Conservation (phyloP, 352 stramenopile genomes). For the Phytopythium helicoides region DNA sequence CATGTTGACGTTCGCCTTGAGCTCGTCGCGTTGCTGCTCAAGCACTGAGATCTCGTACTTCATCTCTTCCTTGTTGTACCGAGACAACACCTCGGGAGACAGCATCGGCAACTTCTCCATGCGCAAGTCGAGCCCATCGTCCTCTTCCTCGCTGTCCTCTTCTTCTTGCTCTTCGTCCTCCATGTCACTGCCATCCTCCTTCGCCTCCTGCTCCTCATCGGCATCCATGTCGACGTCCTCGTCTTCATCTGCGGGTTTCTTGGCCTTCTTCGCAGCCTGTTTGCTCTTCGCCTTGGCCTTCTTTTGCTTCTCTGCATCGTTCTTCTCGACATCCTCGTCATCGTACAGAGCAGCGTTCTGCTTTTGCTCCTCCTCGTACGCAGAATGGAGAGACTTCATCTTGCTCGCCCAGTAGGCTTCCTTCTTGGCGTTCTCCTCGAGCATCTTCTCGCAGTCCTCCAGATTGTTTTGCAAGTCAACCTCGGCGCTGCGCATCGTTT, state of each 20-base stretch:
- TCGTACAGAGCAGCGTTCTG: constrained; percentile 74
- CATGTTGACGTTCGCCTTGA: constrained; percentile 96
- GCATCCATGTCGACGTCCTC: constrained; percentile 26
- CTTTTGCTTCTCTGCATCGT: constrained; percentile 19
- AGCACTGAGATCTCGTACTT: constrained; percentile 93
- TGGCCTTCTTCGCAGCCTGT: constrained; percentile 14
- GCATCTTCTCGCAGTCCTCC: constrained; percentile 91
- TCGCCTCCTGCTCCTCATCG: constrained; percentile 29
- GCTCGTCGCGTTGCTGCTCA: constrained; percentile 90
- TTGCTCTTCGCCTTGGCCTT: constrained; percentile 52
- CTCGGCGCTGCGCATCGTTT: constrained; percentile 90
- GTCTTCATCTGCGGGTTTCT: constrained; percentile 9
- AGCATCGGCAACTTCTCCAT: constrained; percentile 74
- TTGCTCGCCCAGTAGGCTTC: constrained; percentile 83
- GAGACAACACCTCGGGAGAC: constrained; percentile 68
- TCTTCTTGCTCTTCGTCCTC: constrained; percentile 20
- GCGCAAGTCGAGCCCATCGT: constrained; percentile 32
- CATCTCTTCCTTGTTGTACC: constrained; percentile 91
- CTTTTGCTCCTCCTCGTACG: constrained; percentile 66
- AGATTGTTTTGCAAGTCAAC: constrained; percentile 93
- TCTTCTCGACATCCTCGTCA: constrained; percentile 28
- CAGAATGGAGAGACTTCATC: constrained; percentile 59
- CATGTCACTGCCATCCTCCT: constrained; percentile 24
- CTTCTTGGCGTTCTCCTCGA: constrained; percentile 92
- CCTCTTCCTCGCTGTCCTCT: constrained; percentile 22